Conservation (phyloP, 345 rosid genomes). For the Melastoma malabathricum region DNA sequence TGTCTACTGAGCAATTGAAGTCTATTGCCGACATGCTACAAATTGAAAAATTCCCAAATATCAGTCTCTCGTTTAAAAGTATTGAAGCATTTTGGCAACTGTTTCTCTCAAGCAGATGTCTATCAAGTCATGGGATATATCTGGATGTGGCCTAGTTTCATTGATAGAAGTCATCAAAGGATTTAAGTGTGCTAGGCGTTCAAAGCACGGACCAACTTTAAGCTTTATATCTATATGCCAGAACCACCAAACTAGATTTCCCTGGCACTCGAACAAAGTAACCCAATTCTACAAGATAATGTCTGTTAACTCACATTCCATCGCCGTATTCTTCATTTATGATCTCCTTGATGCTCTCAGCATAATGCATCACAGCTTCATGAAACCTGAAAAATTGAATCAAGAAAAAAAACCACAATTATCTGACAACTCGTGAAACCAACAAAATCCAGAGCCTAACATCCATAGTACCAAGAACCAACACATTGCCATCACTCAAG, state of each 20-base stretch:
- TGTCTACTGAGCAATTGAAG: slow-evolving; percentile 89
- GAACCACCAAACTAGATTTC: neutral
- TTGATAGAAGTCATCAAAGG: no score
- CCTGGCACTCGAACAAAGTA: slow-evolving; percentile 1
- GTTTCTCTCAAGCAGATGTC: neutral
- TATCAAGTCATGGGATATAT: neutral
- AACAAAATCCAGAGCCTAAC: no score
- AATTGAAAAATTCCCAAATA: neutral
- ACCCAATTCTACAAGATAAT: neutral
- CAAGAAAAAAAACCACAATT: no score
- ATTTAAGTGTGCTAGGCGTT: no score
- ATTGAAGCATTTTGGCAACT: no score
- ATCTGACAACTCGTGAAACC: no score
- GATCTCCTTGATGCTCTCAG: slow-evolving; percentile 90
- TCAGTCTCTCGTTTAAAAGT: neutral
- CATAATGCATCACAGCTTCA: slow-evolving; percentile 95
- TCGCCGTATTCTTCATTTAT: slow-evolving; percentile 91
- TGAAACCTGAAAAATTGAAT: slow-evolving; percentile 37
- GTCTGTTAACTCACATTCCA: slow-evolving; percentile 52
- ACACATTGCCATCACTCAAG: no score
- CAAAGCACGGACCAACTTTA: no score
- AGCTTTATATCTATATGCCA: accelerated
- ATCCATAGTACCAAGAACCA: no score
- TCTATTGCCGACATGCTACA: slow-evolving; percentile 91
- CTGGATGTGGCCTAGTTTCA: no score